Conservation (phyloP, 2,329 filamentous ascomycete species). For the Pseudogymnoascus sp. region DNA sequence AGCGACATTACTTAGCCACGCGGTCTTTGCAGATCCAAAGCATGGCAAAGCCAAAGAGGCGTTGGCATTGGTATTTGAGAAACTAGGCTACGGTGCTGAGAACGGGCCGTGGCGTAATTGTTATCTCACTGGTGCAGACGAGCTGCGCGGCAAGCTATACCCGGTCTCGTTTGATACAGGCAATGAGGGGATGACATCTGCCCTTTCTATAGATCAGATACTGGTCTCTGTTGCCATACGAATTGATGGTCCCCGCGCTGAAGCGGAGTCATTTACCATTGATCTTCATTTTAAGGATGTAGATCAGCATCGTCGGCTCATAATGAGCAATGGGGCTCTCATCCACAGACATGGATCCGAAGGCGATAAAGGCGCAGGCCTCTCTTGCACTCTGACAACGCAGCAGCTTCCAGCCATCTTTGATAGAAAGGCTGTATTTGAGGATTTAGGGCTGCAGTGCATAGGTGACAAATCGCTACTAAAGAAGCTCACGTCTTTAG, state of each 20-base stretch:
- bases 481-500: too few relatives aligned
- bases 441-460: too few relatives aligned
- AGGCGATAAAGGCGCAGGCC: neutral
- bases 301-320: neutral
- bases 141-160: slow-evolving; percentile 18
- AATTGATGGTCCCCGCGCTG: neutral
- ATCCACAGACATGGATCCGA: neutral
- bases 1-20: slow-evolving; percentile 32
- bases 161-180: neutral
- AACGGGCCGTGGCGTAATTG: slow-evolving; percentile 36
- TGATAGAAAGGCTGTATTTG: too few relatives aligned
- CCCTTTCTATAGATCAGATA: neutral
- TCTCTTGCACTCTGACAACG: neutral
- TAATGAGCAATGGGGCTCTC: neutral
- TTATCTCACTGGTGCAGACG: slow-evolving; percentile 29
- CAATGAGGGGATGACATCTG: neutral
- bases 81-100: slow-evolving; percentile 32
- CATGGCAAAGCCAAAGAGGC: slow-evolving; percentile 19
- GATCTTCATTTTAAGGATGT: neutral
- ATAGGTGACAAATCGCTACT: too few relatives aligned
- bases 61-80: slow-evolving; percentile 29
- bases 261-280: neutral
- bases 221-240: neutral
- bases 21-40: slow-evolving; percentile 25
- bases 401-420: neutral